A percentile compares a stretch with the other conserved stretches of the same genome.
Conservation (phyloP, 78 protist genomes). For the Guillardia theta region DNA sequence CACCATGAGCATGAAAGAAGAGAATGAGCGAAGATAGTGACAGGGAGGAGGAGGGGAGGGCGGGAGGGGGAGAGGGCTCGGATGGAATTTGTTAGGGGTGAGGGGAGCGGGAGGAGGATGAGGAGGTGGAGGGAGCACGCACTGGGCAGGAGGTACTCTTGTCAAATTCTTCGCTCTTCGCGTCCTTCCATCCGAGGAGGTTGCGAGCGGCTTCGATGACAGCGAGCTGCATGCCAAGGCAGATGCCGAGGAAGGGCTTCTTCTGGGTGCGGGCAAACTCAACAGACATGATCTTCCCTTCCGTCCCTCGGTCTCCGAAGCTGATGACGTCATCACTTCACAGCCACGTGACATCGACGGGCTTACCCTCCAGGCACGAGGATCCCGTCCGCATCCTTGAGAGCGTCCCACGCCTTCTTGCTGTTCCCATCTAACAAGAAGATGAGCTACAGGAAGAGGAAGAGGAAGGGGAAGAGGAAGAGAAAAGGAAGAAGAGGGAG, state of each 20-base stretch:
- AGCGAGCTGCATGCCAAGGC: slow-evolving; percentile 95
- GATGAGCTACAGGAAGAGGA: too few species aligned
- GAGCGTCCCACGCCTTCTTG: neutral
- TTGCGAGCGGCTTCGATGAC: slow-evolving; percentile 75
- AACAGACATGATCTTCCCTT: slow-evolving; percentile 88
- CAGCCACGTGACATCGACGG: neutral
- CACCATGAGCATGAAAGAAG: neutral
- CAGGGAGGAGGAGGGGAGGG: neutral
- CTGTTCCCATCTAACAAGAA: neutral
- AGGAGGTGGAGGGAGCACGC: neutral
- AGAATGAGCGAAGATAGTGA: neutral
- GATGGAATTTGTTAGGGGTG: too few species aligned
- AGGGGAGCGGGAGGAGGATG: neutral
- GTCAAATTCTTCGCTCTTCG: slow-evolving; percentile 60
- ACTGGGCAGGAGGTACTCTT: neutral
- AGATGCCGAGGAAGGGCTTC: slow-evolving; percentile 92
- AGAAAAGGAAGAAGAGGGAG: neutral
- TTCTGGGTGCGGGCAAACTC: slow-evolving; percentile 77
- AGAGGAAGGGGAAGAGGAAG: neutral
- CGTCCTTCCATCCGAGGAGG: slow-evolving; percentile 66
- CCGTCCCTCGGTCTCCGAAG: slow-evolving; percentile 94
- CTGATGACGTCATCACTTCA: slow-evolving; percentile 30
- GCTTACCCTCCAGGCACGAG: slow-evolving; percentile 97
- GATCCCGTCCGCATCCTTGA: slow-evolving; percentile 91
- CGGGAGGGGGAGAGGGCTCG: neutral